Evolutionary conservation across 768 basidiomycete species (phyloP), one percentile per base, ranked within the genome.

Genomic region (Collybia mongolica): DNA sequence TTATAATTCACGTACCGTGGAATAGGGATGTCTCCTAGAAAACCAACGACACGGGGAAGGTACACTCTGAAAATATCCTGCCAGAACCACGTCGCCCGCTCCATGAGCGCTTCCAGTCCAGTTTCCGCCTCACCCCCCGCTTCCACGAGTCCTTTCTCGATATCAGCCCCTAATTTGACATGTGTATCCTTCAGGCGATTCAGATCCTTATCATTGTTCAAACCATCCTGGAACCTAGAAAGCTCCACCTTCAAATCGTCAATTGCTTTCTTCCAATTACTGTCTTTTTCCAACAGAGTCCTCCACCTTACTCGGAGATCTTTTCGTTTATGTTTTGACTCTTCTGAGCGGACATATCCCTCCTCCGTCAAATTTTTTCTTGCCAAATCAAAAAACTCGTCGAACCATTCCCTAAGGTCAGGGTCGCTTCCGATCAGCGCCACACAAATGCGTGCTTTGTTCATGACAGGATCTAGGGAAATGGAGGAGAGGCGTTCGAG

Each of bases 51-150:
- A 7, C 77, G 76, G 14, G 90, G 90, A 0, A 88, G 63, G 59
- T 91, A 92, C 14, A 91, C 86, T 57, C 85, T 88, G 72, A 90
- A 84, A 6, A 92, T 52, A 53, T 94, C 92, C 62, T 85, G 79
- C 85, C 84, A 88, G 68, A 89, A 80, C 88, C 88, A 90, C 1
- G 83, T 77, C 5, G 79, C 76, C 40, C 83, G 77, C 47, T 86
- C 83, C 54, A 84, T 59, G 3, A 78, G 75, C 8, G 74, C 75
- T 59, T 83, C 75, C 39, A 83, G 39, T 5, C 76, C 74, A 0
- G 70, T 69, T 55, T 46, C 55, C 6, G 74, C 65, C 53, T 73
- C 61, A 29, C 67, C 60, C 4, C 74, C 56, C 6, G 63, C 68
- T 20, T 66, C 65, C 18, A 59, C 70, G 41, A 69, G 55, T 0